These are phyloP conservation scores for Secale cereale DNA, from an alignment of 176 grass and related monocot genomes.

Conservation along the genomic window DNA sequence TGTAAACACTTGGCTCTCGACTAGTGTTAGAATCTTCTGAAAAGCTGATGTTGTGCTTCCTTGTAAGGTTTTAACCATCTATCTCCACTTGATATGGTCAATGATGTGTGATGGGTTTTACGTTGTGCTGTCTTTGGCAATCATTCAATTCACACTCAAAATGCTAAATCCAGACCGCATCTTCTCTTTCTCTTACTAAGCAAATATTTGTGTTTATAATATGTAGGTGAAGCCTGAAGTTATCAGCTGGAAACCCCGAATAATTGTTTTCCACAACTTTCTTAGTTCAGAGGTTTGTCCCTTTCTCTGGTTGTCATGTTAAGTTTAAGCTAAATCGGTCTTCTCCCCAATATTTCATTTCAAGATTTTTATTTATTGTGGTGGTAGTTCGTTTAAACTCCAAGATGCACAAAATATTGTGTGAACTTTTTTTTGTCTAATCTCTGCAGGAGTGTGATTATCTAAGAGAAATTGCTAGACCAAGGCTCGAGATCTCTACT, in stretches of 20 bases:
- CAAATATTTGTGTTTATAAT: slow-evolving; percentile 5
- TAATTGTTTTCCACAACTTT: slow-evolving; percentile 75
- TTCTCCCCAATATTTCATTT: neutral
- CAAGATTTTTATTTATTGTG: neutral
- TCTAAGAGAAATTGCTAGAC: slow-evolving; percentile 85
- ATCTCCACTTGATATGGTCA: neutral
- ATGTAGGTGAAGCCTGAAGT: slow-evolving; percentile 67
- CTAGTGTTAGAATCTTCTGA: no score
- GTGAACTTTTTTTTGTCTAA: neutral
- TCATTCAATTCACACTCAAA: neutral
- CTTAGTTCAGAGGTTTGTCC: slow-evolving; percentile 55
- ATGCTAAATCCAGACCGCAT: neutral
- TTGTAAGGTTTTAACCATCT: neutral
- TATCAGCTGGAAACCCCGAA: slow-evolving; percentile 60
- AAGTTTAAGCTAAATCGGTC: neutral
- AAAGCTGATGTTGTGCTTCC: no score
- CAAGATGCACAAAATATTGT: neutral
- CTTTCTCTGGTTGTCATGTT: neutral
- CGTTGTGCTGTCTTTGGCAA: neutral
- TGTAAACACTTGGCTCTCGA: neutral
- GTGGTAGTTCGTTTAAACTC: neutral
- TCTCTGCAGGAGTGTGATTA: slow-evolving; percentile 85
- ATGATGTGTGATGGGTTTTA: neutral
- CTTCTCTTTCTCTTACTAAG: neutral
- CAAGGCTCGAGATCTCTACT: slow-evolving; percentile 63